Evolutionary conservation across 1,139 yeast genomes (phyloP).

Genomic region (Saccharomyces hybrid): DNA sequence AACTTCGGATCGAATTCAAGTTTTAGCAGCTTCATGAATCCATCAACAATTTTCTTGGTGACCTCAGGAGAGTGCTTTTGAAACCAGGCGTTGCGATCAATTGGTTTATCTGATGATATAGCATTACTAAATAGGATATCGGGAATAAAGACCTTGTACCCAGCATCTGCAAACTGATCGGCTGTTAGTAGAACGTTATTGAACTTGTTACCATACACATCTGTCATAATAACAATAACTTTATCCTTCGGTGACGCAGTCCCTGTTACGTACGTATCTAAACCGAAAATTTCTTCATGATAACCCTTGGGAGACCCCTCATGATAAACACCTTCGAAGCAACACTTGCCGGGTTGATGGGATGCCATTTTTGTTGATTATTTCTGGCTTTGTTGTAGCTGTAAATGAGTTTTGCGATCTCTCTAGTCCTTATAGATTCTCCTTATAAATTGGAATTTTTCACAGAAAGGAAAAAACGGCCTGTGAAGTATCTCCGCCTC

Average conservation of each 20-base stretch:
- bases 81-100: constrained; percentile 45
- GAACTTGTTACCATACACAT: constrained; percentile 55
- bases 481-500: not conserved
- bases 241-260: constrained; percentile 33
- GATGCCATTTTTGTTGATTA: constrained; percentile 45
- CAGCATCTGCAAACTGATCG: constrained; percentile 59
- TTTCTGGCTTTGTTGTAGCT: not conserved
- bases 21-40: constrained; percentile 40
- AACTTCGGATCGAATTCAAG: constrained; percentile 43
- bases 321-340: constrained; percentile 39
- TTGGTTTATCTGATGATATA: constrained; percentile 24
- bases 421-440: not conserved
- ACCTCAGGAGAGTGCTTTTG: constrained; percentile 43
- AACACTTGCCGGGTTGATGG: constrained; percentile 46
- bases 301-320: constrained; percentile 47
- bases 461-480: not conserved
- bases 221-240: constrained; percentile 57
- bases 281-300: constrained; percentile 38
- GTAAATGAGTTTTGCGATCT: not conserved
- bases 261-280: constrained; percentile 53
- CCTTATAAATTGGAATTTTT: not conserved
- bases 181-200: constrained; percentile 53
- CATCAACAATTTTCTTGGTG: constrained; percentile 38
- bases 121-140: constrained; percentile 61
- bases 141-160: constrained; percentile 62